Conservation (phyloP, 768 basidiomycete species). For the Calocybe cyanea region DNA sequence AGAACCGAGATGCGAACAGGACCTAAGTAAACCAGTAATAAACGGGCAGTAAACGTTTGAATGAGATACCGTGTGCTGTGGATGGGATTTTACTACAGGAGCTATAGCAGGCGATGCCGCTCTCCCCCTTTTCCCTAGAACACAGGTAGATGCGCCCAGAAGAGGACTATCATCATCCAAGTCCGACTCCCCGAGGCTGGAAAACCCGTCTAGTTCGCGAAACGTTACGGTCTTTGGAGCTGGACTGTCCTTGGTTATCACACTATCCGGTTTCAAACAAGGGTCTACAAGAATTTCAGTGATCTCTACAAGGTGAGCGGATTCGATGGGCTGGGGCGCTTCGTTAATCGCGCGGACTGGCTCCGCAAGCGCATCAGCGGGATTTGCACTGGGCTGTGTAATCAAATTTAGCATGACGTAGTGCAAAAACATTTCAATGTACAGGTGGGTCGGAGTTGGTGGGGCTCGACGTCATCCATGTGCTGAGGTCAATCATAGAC, state of each 20-base stretch:
- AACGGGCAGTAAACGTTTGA: not conserved
- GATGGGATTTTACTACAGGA: not conserved
- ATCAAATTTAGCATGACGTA: not conserved
- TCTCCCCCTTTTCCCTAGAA: constrained; percentile 1
- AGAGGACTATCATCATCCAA: constrained; percentile 1
- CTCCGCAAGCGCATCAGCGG: not conserved
- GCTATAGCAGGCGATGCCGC: not conserved
- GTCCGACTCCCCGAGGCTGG: not conserved
- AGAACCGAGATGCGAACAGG: not conserved
- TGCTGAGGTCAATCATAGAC: constrained; percentile 37
- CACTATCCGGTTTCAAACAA: not conserved
- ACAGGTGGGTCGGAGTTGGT: not conserved
- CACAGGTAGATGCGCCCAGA: not conserved
- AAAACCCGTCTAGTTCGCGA: not conserved
- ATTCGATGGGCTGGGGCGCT: not conserved
- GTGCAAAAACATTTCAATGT: too few relatives aligned
- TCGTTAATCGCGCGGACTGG: not conserved
- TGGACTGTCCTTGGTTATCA: not conserved
- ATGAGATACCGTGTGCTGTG: not conserved
- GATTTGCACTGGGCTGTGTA: not conserved
- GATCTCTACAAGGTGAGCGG: not conserved
- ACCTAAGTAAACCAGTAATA: not conserved
- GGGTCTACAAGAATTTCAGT: too few relatives aligned
- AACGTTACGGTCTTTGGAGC: not conserved
- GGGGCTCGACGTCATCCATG: constrained; percentile 37